Conservation (phyloP, 495 filamentous ascomycete species). For the Trichoderma virens region DNA sequence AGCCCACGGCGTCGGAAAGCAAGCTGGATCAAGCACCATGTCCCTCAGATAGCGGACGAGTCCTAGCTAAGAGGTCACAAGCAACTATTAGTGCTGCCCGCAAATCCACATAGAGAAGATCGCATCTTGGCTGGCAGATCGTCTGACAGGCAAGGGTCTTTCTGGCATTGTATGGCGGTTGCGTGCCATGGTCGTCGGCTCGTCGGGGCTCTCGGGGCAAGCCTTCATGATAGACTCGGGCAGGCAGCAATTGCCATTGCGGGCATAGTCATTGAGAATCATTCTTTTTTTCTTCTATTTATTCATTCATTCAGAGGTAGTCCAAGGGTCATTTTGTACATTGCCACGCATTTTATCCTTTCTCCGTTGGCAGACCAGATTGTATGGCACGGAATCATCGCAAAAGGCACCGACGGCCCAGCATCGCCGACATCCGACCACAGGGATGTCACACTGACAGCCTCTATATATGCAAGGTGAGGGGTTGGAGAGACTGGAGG, state of each 20-base stretch:
- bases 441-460: neutral
- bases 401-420: constrained; percentile 3
- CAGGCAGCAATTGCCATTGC: neutral
- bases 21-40: no score
- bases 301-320: neutral
- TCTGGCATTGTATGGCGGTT: neutral
- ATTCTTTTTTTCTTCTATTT: neutral
- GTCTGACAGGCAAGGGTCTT: neutral
- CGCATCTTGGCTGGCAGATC: neutral
- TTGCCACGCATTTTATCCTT: constrained; percentile 11
- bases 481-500: neutral
- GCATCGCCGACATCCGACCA: constrained; percentile 1
- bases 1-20: no score
- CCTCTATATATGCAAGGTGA: constrained; percentile 1
- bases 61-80: neutral
- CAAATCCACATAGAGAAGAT: neutral
- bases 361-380: constrained; percentile 23
- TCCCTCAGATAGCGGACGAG: no score
- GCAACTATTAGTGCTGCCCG: neutral
- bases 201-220: neutral
- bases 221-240: neutral
- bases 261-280: neutral
- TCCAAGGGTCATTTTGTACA: neutral
- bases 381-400: constrained; percentile 21
- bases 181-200: neutral